Conservation (phyloP, 2,329 filamentous ascomycete genomes). For the Pseudogymnoascus sp. region DNA sequence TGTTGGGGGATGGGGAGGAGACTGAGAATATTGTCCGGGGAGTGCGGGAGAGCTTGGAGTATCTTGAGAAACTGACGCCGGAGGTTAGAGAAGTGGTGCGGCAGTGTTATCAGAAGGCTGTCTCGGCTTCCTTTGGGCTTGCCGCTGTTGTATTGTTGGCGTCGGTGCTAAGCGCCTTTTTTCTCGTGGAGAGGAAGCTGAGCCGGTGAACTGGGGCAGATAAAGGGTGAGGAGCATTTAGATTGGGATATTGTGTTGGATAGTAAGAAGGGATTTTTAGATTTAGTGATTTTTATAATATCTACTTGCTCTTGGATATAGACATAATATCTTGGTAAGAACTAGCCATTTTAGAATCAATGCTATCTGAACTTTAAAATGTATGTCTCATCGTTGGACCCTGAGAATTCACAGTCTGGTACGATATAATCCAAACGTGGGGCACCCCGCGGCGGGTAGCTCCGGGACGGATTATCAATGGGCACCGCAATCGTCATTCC, state of each 20-base stretch:
- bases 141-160: conserved; percentile 30
- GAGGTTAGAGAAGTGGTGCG: conserved; percentile 50
- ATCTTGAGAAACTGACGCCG: conserved; percentile 56
- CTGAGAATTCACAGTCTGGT: background rate
- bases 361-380: background rate
- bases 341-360: background rate
- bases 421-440: background rate
- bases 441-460: conserved; percentile 4
- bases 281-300: background rate
- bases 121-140: conserved; percentile 34
- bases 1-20: conserved; percentile 47
- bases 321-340: background rate
- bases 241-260: background rate
- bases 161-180: conserved; percentile 36
- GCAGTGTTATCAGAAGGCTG: conserved; percentile 51
- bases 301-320: background rate
- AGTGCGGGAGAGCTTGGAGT: conserved; percentile 62
- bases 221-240: background rate
- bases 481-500: conserved; percentile 1
- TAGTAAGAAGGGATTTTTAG: background rate
- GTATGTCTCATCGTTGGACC: background rate
- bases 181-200: conserved; percentile 49
- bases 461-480: conserved; percentile 4
- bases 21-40: conserved; percentile 57
- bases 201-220: conserved; percentile 15